Evolutionary conservation across 2,329 filamentous ascomycete genomes (phyloP).

Genomic region (Ophiocordyceps camponoti-saundersi): DNA sequence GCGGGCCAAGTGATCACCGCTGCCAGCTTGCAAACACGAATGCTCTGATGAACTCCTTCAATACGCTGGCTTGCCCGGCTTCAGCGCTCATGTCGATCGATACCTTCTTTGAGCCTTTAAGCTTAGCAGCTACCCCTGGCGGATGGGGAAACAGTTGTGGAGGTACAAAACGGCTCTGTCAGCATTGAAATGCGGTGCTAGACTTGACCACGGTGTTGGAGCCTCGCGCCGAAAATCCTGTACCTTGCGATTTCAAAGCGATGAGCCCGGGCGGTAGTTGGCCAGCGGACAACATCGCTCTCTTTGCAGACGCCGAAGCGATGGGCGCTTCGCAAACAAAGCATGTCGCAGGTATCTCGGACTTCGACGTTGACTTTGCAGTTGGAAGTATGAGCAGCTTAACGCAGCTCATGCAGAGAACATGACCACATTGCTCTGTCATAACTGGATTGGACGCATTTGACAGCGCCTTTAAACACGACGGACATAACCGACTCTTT

Average conservation of each 20-base stretch:
- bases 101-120: not conserved
- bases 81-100: not conserved
- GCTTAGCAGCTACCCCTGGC: too few relatives aligned
- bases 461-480: slow-evolving; percentile 65
- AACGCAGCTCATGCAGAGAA: slow-evolving; percentile 73
- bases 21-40: not conserved
- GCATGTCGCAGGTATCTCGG: slow-evolving; percentile 37
- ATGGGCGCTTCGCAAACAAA: slow-evolving; percentile 78
- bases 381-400: slow-evolving; percentile 52
- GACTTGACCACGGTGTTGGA: slow-evolving; percentile 64
- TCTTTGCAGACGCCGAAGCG: slow-evolving; percentile 28
- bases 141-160: not conserved
- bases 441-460: slow-evolving; percentile 73
- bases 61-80: not conserved
- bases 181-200: slow-evolving; percentile 73
- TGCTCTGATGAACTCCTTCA: not conserved
- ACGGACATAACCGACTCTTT: slow-evolving; percentile 48
- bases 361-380: slow-evolving; percentile 20
- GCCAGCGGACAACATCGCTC: slow-evolving; percentile 28
- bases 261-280: slow-evolving; percentile 56
- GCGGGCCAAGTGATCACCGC: not conserved
- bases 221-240: slow-evolving; percentile 82
- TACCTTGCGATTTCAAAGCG: slow-evolving; percentile 70
- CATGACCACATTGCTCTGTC: slow-evolving; percentile 79
- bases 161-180: not conserved